Base-by-base conservation (phyloP, 768 basidiomycete genomes). In the Suillus cothurnatus region DNA sequence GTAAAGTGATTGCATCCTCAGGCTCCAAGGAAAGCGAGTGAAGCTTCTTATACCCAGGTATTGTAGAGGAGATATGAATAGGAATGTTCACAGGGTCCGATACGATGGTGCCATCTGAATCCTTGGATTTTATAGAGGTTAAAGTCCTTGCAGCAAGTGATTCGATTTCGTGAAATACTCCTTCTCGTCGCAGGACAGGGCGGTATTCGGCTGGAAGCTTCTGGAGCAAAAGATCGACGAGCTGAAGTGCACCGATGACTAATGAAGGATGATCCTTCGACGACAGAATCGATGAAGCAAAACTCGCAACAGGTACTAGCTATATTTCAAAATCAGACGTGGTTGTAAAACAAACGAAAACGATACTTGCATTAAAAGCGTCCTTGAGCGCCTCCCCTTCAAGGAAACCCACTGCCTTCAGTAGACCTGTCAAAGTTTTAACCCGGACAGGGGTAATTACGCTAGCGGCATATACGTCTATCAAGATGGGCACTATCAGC, bases 391-490 rank as follows among this genome's bases (percentile, higher is more conserved):
- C 90, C 7, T 90, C 88, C 3, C 86, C 84, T 63, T 94, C 90
- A 55, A 94, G 81, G 76, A 95, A 99, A 67, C 93, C 92, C 64
- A 97, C 88, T 3, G 97, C 95, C 75, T 98, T 97, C 68, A 97
- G 78, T 59, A 99, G 72, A 1, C 91, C 94, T 0, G 89, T 92
- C 67, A 99, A 81, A 0, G 95, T 94, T 80, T 97, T 96, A 50
- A 92, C 86, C 65, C 97, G 85, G 14, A 99, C 89, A 3, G 93
- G 88, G 0, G 90, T 87, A 58, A 90, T 88, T 32, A 99, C 96
- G 74, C 94, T 97, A 36, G 97, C 97, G n/a, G 96, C 92, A 77
- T 98, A 99, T n/a, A 99, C 96, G 71, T 99, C 97, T 65, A 99
- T 90, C 63, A 99, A 85, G 63, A 97, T 94, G 1, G 97, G 97